Base-by-base conservation (phyloP, 805 yeast species). In the Starmerella sp. region DNA sequence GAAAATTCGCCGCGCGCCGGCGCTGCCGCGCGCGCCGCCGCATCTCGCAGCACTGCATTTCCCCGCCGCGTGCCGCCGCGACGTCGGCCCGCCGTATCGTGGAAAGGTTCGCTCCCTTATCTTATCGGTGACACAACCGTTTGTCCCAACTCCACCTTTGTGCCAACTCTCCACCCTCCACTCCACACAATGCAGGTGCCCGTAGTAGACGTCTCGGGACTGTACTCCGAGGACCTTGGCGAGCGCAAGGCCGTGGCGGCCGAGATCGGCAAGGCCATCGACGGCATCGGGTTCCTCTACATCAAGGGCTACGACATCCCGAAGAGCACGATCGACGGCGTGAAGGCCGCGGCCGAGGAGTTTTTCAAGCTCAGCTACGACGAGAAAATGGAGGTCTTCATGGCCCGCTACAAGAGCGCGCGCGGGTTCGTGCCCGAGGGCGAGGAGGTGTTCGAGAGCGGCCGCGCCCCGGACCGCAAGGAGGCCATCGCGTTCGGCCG, bases 401-500 rank as follows among this genome's bases (percentile, higher is more conserved):
- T 74, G 55, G 82, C 75, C 45, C 80, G 77, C 85, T 75, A 70
- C 46, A 71, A 73, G 59, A 79, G 84, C 0, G 78, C 79, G 9
- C 68, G 69, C 22, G 59, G 59, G 17, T 56, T 39, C 38, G 57
- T 56, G 10, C 59, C 59, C 28, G 54, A 53, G 42, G 59, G 59
- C 17, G 59, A 47, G 35, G 59, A 56, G 46, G 29, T 49, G 6
- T 51, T 38, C 37, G 49, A 22, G 14, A 6, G 10, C 11, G 41
- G 30, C 13, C 37, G 31, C 35, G 68, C 69, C 32, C 71, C 77
- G 2, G 86, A 81, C 62, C 74, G 80, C 75, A 69, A 84, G 54
- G 86, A 81, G 62, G 85, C 81, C 66, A 75, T 77, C 56, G 85
- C 81, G 61, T 69, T 81, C 55, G 84, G 79, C 5, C 57, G 50